Evolutionary conservation across 495 filamentous ascomycete species (phyloP).

Genomic region (Penicilliopsis zonata): DNA sequence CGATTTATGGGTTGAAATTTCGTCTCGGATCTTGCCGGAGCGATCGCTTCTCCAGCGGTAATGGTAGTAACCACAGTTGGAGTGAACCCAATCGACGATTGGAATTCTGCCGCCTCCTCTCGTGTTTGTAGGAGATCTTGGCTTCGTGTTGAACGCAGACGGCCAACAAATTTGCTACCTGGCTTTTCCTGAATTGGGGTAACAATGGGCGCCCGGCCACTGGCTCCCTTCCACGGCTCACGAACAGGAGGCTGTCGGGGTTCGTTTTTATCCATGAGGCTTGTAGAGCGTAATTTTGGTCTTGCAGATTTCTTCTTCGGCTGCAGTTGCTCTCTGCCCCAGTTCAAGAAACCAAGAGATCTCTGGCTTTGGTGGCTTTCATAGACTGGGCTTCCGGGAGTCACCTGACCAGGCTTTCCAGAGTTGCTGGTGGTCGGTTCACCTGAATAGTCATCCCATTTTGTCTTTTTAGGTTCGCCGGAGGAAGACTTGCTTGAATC

Average conservation of each 20-base stretch:
- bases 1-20: no score
- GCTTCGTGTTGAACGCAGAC: slow-evolving; percentile 8
- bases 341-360: slow-evolving; percentile 14
- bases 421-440: slow-evolving; percentile 27
- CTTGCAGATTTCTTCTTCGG: slow-evolving; percentile 16
- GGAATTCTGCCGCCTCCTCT: slow-evolving; percentile 1
- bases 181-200: slow-evolving; percentile 16
- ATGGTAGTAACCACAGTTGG: slow-evolving; percentile 25
- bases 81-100: slow-evolving; percentile 1
- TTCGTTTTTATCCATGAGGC: no score
- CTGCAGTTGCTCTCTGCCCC: slow-evolving; percentile 22
- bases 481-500: slow-evolving; percentile 1
- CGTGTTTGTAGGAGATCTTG: neutral
- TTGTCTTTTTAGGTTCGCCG: slow-evolving; percentile 11
- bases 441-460: slow-evolving; percentile 39
- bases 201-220: slow-evolving; percentile 33
- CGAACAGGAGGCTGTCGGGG: slow-evolving; percentile 8
- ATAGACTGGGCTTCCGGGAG: slow-evolving; percentile 12
- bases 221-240: slow-evolving; percentile 40
- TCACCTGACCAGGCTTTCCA: slow-evolving; percentile 14
- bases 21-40: slow-evolving; percentile 1
- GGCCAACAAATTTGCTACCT: slow-evolving; percentile 15
- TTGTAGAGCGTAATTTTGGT: no score
- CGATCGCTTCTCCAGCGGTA: slow-evolving; percentile 16
- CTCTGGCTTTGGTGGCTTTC: slow-evolving; percentile 11